A percentile compares a stretch with the other conserved stretches of the same genome.
These are phyloP conservation scores for Dillenia suffruticosa DNA, from an alignment of 164 flowering plant species.

Conservation along the genomic window DNA sequence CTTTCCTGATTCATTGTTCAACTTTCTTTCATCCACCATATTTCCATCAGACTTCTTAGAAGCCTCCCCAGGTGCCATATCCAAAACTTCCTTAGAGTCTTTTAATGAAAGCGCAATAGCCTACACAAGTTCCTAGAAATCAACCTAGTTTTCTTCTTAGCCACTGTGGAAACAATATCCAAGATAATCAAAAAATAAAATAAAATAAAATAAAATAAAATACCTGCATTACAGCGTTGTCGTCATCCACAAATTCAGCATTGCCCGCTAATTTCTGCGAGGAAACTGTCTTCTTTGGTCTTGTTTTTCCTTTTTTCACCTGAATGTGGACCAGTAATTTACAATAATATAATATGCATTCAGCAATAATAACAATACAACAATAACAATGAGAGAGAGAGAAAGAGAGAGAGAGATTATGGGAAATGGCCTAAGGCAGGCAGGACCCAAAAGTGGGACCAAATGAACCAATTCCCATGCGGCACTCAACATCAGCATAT, in stretches of 20 bases:
- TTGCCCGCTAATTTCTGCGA: conserved; percentile 16
- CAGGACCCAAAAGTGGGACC: background rate
- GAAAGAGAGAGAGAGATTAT: background rate
- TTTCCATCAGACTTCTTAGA: conserved; percentile 13
- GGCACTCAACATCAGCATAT: no score
- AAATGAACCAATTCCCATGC: no score
- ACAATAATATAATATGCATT: conserved; percentile 34
- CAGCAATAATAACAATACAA: conserved; percentile 4
- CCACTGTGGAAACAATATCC: background rate
- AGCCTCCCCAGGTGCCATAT: conserved; percentile 5
- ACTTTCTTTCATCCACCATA: conserved; percentile 15
- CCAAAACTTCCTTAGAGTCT: conserved; percentile 28
- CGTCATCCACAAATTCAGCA: conserved; percentile 46
- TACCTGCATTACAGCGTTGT: conserved; percentile 67
- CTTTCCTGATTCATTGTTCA: conserved; percentile 31
- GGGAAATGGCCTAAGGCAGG: background rate
- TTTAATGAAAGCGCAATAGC: conserved; percentile 84
- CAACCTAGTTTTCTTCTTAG: background rate
- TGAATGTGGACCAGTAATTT: no score
- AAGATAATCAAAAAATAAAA: background rate
- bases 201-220: background rate
- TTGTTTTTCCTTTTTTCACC: conserved; percentile 6
- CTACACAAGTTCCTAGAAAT: conserved; percentile 28
- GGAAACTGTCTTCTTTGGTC: conserved; percentile 33
- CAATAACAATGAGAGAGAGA: background rate